Base-by-base conservation (phyloP, 495 filamentous ascomycete species). In the Penicillium herquei region DNA sequence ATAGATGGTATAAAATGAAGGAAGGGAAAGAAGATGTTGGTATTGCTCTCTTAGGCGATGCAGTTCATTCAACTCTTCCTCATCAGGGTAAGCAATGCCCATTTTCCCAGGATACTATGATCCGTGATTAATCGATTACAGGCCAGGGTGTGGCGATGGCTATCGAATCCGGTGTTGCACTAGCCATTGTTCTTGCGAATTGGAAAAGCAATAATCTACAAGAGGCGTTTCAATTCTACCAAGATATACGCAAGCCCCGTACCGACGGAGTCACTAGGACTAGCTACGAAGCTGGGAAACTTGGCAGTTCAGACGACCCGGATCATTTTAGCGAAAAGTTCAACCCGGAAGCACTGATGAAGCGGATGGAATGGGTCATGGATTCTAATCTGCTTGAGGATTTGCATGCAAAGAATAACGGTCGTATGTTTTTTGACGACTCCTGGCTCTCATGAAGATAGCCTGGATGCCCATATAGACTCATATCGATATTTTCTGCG, bases 281-380 rank as follows among this genome's bases (percentile, higher is more conserved):
- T 6, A 68, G 66, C 54, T 64, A 59, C 31, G 66, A 68, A 33
- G 66, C 66, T 55, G 63, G 66, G 5, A 64, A 58, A 54, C 50
- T 68, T 12, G 66, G 63, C 17, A 68, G 66, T 49, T 62, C 66
- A 6, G 66, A 68, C 34, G 49, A 54, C 1, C 57, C 66, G 6
- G 61, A 66, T 33, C 58, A 60, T 33, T 39, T 66, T 54, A 58
- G 55, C 13, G 39, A 51, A n/a, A 42, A n/a, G 5, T 68, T 68
- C 46, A 68, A 62, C 21, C 63, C 66, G 1, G 51, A 62, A 7
- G 63, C 56, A n/a, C 21, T 68, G 39, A 51, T 18, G 26, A 63
- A 66, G 54, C 66, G 66, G 7, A 68, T 68, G 66, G 64, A 55
- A 54, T 68, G 66, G 66, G 62, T 70, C 37, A 70, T 70, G 65